Evolutionary conservation across 345 rosid genomes (phyloP), one percentile per base, ranked within the genome.

Genomic region (Hibiscus trionum): DNA sequence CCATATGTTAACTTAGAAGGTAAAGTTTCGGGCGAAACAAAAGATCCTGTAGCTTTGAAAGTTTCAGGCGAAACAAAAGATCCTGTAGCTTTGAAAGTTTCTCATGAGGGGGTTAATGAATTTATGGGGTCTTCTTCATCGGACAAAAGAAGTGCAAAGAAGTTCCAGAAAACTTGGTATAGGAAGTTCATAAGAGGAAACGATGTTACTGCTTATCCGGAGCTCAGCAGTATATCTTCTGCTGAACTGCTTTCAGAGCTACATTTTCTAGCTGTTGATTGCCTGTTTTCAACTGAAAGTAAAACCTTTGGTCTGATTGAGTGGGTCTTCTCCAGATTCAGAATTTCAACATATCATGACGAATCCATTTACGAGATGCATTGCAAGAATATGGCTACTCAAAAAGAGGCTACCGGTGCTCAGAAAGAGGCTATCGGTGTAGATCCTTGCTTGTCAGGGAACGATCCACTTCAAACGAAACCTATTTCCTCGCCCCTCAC

Each of bases 241-340:
- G 78, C 83, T 42, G 86, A 86, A 61, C 76, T 91, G 81, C 85
- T 91, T 46, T 77, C 88, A 2, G 85, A 84, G 74, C 91, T 94
- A 55, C 75, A 75, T 61, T 74, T 50, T 39, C 62, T 84, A 15
- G 96, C 97, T 68, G 83, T 86, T 65, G 87, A 84, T 77, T 82
- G 83, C 63, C 71, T 53, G 58, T 75, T 78, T 75, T 78, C 85
- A n/a, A 78, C 66, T 27, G 83, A 79, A 78, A 85, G 72, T 50
- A 74, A 78, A 59, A 80, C 84, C 61, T 80, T 84, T 37, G 82
- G 82, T 66, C 59, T 76, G 16, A 53, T 71, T n/a, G 94, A 84
- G 71, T 86, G 93, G 95, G 86, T 94, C 84, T 88, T 91, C 81
- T 85, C 93, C 74, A 88, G 78, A 80, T 90, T 88, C 76, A 87